Base-by-base conservation (phyloP, 2,329 filamentous ascomycete genomes). In the Fusarium austroafricanum region DNA sequence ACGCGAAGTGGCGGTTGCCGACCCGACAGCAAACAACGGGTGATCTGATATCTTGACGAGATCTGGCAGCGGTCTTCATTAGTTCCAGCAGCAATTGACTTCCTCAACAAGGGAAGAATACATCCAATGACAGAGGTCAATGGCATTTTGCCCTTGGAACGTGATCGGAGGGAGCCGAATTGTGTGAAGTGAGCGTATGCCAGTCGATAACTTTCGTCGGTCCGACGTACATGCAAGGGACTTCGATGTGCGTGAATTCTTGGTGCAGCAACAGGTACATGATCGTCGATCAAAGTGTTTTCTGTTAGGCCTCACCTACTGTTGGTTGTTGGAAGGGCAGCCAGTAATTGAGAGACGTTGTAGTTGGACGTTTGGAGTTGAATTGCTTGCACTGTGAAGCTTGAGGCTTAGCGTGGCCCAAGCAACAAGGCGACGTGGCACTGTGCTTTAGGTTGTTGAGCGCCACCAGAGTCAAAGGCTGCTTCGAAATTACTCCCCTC, bases 331-430 rank as follows among this genome's bases (percentile, higher is more conserved):
- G 18, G 31, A 26, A 26, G 26, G 26, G 26, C 26, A 10, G 26
- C 4, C 5, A 9, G n/a, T 23, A 49, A 39, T 10, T 21, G 39
- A 39, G 46, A 14, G 21, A 20, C 26, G 44, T 29, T n/a, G 29
- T 47, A n/a, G 4, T 29, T 33, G 10, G 26, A 29, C 31, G 58
- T 35, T 29, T 33, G 10, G 26, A 29, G 38, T 60, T 35, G 43
- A 29, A 23, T 29, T 51, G 29, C 57, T 29, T 51, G 29, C 57
- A 67, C 64, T 67, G 64, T 67, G 49, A 45, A 55, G 60, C 55
- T 45, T 38, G 43, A 42, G 61, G 38, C 33, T 45, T 59, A 37
- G 46, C 18, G 18, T 42, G 44, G 55, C 21, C 51, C 31, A 51
- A 51, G 40, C 20, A 46, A 18, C 45, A 43, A 33, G 52, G 38